Evolutionary conservation across 2,329 filamentous ascomycete species (phyloP).

Genomic region (Diaporthe sp.): DNA sequence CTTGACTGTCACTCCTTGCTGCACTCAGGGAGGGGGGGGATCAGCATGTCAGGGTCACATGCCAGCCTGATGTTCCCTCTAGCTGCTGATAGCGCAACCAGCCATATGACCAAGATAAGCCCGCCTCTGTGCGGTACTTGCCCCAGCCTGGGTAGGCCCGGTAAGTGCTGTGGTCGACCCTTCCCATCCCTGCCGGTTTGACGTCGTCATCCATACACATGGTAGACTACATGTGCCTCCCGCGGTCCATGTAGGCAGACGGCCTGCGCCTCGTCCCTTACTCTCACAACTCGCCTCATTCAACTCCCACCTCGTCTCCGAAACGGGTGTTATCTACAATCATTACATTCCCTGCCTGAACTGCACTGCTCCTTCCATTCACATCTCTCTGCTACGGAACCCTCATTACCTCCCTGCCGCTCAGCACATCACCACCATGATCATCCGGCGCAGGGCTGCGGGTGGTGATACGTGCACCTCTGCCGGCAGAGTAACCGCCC

Average conservation of each 20-base stretch:
- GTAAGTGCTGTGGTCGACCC: background rate
- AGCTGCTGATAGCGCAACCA: slow-evolving; percentile 4
- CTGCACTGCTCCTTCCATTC: background rate
- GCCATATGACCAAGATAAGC: slow-evolving; percentile 20
- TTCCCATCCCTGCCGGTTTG: slow-evolving; percentile 11
- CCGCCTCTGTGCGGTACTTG: background rate
- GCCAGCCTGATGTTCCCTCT: background rate
- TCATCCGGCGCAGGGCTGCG: slow-evolving; percentile 40
- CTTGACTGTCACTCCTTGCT: background rate
- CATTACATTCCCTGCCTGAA: background rate
- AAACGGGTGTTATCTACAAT: background rate
- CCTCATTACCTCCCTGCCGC: background rate
- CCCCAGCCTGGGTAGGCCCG: background rate
- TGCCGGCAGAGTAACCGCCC: slow-evolving; percentile 70
- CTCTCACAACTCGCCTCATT: background rate
- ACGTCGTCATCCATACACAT: slow-evolving; percentile 24
- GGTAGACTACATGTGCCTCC: slow-evolving; percentile 15
- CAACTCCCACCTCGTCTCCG: background rate
- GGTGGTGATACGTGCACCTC: slow-evolving; percentile 58
- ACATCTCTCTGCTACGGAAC: background rate
- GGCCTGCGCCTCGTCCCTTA: background rate
- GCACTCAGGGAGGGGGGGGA: background rate
- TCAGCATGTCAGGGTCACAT: slow-evolving; percentile 10
- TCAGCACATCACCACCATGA: slow-evolving; percentile 39
- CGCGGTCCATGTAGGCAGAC: background rate